Conservation (phyloP, 345 rosid species). For the Physaria fendleri region DNA sequence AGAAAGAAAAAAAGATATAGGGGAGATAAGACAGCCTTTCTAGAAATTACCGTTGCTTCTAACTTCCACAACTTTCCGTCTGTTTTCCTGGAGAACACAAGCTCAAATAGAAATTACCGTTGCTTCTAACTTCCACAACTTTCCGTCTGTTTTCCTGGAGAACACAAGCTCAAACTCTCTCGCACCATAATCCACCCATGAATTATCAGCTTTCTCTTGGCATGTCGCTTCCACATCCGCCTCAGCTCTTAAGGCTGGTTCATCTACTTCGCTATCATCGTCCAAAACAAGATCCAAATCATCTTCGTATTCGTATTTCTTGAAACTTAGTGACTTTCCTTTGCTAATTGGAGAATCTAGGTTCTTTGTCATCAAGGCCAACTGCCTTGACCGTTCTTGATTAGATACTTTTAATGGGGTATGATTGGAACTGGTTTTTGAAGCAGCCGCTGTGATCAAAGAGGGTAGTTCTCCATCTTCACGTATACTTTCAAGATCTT, state of each 20-base stretch:
- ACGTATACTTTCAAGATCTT: slow-evolving; percentile 53
- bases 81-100: slow-evolving; percentile 50
- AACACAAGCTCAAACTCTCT: slow-evolving; percentile 63
- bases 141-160: slow-evolving; percentile 43
- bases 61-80: slow-evolving; percentile 45
- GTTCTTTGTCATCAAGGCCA: slow-evolving; percentile 75
- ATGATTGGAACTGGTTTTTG: slow-evolving; percentile 32
- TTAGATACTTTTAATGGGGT: slow-evolving; percentile 39
- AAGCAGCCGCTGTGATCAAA: slow-evolving; percentile 43
- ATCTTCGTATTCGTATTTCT: slow-evolving; percentile 55
- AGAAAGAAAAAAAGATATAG: slow-evolving; percentile 15
- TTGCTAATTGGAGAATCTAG: slow-evolving; percentile 49
- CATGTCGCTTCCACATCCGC: slow-evolving; percentile 36
- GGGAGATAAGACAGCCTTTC: neutral
- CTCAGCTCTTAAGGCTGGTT: slow-evolving; percentile 40
- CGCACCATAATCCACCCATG: slow-evolving; percentile 66
- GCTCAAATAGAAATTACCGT: slow-evolving; percentile 52
- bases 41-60: slow-evolving; percentile 37
- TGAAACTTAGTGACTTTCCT: slow-evolving; percentile 62
- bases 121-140: slow-evolving; percentile 57
- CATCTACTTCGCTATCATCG: slow-evolving; percentile 74
- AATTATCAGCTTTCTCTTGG: slow-evolving; percentile 36
- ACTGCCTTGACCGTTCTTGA: slow-evolving; percentile 57
- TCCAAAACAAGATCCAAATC: slow-evolving; percentile 67
- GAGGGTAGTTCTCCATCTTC: slow-evolving; percentile 99